Conservation (phyloP, 352 stramenopile genomes). For the Pythium dissotocum region DNA sequence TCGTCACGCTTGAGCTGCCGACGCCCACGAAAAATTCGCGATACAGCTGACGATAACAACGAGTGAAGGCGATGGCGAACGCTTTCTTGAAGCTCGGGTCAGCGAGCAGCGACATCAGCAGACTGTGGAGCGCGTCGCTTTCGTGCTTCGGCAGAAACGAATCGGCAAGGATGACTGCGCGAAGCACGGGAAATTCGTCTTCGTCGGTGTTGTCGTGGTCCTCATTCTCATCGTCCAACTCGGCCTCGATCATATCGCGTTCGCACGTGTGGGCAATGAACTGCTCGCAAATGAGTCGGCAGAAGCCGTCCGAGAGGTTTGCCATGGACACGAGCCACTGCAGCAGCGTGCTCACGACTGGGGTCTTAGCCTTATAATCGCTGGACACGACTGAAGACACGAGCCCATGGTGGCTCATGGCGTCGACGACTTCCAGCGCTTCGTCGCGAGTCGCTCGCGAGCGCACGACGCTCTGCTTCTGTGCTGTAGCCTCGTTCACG, state of each 20-base stretch:
- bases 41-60: conserved; percentile 91
- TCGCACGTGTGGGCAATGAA: conserved; percentile 31
- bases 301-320: conserved; percentile 79
- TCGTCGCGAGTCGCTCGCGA: conserved; percentile 68
- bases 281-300: conserved; percentile 83
- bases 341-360: conserved; percentile 68
- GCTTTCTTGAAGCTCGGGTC: conserved; percentile 96
- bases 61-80: conserved; percentile 95
- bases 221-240: conserved; percentile 32
- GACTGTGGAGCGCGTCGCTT: conserved; percentile 87
- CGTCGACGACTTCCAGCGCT: conserved; percentile 68
- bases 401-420: conserved; percentile 67
- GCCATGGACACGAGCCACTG: conserved; percentile 81
- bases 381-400: conserved; percentile 79
- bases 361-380: conserved; percentile 71
- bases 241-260: conserved; percentile 7
- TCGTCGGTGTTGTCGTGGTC: conserved; percentile 33
- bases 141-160: conserved; percentile 77
- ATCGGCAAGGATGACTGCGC: conserved; percentile 84
- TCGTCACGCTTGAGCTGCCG: conserved; percentile 87
- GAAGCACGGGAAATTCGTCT: conserved; percentile 58
- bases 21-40: conserved; percentile 71
- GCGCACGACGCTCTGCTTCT: conserved; percentile 75
- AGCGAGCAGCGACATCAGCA: conserved; percentile 96
- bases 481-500: conserved; percentile 64